Evolutionary conservation across 331 rosid genomes (phyloP), one percentile per base, ranked within the genome.

Genomic region (Stylosanthes scabra): DNA sequence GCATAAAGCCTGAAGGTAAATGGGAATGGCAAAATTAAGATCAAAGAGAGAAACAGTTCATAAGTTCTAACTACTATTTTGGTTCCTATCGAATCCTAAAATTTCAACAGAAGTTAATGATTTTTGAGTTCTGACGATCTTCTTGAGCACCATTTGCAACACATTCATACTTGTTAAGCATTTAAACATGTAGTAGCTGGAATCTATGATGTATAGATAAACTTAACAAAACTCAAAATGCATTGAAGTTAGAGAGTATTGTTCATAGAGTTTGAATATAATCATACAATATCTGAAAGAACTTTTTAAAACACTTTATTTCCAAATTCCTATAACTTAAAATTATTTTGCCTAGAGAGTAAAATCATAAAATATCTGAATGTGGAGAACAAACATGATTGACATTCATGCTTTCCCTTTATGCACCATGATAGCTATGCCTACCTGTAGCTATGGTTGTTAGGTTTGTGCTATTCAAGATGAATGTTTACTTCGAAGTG

Each of bases 51-150:
- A 74, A 11, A 40, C 57, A 59, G 63, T 71, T 59, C 71, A 34
- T 57, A 2, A 45, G 60, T 45, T 72, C 40, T 51, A 44, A 46
- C 16, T 8, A 39, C 40, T 64, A 47, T 64, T 49, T 68, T 28
- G 71, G 13, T 37, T 49, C 59, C 60, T 58, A 51, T 59, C 56
- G 25, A 66, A 59, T 40, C 62, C 46, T 20, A 42, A 51, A 51
- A 76, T 59, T 59, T 16, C 40, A 77, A 65, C 50, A 1, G n/a
- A 31, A 72, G 66, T 62, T 20, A 45, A 62, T 56, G 55, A 46
- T 77, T 67, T 20, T 20, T 20, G 25, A 20, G 25, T 20, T 61
- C n/a, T 44, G 66, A 27, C 11, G 27, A 44, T 67, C 20, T 34
- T 16, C 31, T 6, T 11, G 28, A 57, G 66, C 31, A 65, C 16